A percentile compares a stretch with the other conserved stretches of the same genome.
Evolutionary conservation across 495 filamentous ascomycete species (phyloP).

Genomic region (Aspergillus funiculosus): DNA sequence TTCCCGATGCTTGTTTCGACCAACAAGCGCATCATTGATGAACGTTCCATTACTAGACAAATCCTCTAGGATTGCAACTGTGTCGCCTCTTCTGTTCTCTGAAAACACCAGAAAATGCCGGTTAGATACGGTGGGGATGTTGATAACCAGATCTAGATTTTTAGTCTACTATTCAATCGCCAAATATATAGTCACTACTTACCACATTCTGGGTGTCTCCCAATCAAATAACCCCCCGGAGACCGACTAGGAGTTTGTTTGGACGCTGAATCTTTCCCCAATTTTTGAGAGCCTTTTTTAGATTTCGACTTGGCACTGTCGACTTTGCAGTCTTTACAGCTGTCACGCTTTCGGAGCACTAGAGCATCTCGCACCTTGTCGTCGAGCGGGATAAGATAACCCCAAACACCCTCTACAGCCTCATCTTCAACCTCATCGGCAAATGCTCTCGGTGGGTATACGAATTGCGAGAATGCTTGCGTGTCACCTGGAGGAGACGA

Average conservation of each 20-base stretch:
- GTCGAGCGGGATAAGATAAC: conserved; percentile 81
- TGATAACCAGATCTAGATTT: conserved; percentile 67
- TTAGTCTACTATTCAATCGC: conserved; percentile 3
- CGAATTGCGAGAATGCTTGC: conserved; percentile 69
- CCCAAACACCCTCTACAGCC: conserved; percentile 83
- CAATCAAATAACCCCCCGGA: conserved; percentile 84
- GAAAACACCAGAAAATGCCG: conserved; percentile 86
- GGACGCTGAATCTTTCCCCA: conserved; percentile 7
- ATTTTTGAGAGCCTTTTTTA: conserved; percentile 24
- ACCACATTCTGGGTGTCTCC: conserved; percentile 93
- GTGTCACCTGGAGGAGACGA: conserved; percentile 63
- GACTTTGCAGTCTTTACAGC: conserved; percentile 56
- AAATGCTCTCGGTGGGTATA: conserved; percentile 65
- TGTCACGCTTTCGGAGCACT: conserved; percentile 62
- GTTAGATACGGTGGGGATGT: conserved; percentile 86
- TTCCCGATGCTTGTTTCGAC: conserved; percentile 84
- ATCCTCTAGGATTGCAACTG: conserved; percentile 81
- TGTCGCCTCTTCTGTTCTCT: conserved; percentile 75
- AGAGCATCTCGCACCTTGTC: conserved; percentile 60
- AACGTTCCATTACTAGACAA: conserved; percentile 95
- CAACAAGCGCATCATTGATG: conserved; percentile 85
- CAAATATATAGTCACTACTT: conserved; percentile 35
- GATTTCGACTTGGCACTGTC: conserved; percentile 42
- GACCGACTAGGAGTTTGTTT: conserved; percentile 40
- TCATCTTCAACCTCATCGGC: conserved; percentile 80